Conservation (phyloP, 2,329 filamentous ascomycete species). For the Trichoderma sp. region DNA sequence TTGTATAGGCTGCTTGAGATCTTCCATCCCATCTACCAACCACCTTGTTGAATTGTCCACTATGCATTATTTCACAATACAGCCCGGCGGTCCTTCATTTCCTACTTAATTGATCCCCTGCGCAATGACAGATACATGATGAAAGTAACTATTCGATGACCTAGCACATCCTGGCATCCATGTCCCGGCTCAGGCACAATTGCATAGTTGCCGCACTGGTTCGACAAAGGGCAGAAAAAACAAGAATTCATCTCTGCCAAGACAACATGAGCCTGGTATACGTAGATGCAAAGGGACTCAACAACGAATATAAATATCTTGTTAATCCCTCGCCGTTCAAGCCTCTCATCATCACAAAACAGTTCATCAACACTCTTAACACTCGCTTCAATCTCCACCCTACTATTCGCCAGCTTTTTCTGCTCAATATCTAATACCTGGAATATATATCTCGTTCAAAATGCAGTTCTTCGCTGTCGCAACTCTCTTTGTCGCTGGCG, state of each 20-base stretch:
- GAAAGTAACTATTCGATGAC: background rate
- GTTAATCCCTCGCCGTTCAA: background rate
- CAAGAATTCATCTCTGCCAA: background rate
- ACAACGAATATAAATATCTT: constrained; percentile 21
- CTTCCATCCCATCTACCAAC: background rate
- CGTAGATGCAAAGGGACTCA: background rate
- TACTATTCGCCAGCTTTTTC: background rate
- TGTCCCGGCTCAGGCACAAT: background rate
- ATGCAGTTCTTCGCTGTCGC: constrained; percentile 28
- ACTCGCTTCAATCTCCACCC: background rate
- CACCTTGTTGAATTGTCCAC: background rate
- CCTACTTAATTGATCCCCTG: background rate
- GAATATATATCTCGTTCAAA: constrained; percentile 2
- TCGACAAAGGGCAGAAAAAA: background rate
- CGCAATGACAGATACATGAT: background rate
- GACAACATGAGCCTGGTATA: background rate
- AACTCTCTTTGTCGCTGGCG: constrained; percentile 26
- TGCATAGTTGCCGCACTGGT: background rate
- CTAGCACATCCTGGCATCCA: background rate
- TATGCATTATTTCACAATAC: background rate
- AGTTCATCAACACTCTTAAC: background rate
- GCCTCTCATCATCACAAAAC: constrained; percentile 1
- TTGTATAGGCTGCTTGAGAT: background rate
- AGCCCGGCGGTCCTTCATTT: background rate
- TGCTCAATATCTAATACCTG: background rate